Conservation (phyloP, 1,284 basidiomycete genomes). For the Cutaneotrichosporon spelunceum region DNA sequence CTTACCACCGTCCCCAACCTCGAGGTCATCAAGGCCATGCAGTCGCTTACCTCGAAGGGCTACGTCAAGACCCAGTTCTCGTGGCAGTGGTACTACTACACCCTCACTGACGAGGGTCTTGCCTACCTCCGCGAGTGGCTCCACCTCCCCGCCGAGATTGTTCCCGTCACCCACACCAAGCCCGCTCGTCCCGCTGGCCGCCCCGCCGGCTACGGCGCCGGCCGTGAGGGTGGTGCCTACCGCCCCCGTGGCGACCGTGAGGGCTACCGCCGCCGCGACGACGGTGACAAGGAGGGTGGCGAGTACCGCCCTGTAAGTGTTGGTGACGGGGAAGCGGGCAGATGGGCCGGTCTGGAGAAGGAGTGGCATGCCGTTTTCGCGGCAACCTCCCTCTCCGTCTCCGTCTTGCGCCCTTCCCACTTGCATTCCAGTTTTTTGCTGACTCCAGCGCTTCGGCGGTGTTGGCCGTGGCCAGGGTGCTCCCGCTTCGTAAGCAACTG, state of each 20-base stretch:
- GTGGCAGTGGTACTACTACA: slow-evolving; percentile 95
- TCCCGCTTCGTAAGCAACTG: slow-evolving; percentile 58
- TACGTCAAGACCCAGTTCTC: slow-evolving; percentile 98
- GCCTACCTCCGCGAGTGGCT: slow-evolving; percentile 93
- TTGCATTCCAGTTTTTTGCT: background rate
- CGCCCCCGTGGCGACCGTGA: slow-evolving; percentile 79
- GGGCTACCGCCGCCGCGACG: slow-evolving; percentile 63
- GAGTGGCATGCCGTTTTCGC: background rate
- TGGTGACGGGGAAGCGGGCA: background rate
- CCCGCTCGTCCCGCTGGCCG: slow-evolving; percentile 64
- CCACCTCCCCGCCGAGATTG: slow-evolving; percentile 88
- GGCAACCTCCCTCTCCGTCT: background rate
- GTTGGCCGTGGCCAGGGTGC: slow-evolving; percentile 84
- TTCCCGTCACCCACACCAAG: slow-evolving; percentile 94
- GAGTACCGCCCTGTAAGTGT: slow-evolving; percentile 66
- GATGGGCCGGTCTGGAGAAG: background rate
- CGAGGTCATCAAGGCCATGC: slow-evolving; percentile 98
- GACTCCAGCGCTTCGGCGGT: slow-evolving; percentile 64
- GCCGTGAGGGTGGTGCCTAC: slow-evolving; percentile 61
- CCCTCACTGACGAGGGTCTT: slow-evolving; percentile 88
- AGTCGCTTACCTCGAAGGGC: slow-evolving; percentile 92
- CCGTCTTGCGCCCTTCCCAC: background rate
- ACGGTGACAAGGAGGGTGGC: slow-evolving; percentile 63
- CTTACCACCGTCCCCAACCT: slow-evolving; percentile 90
- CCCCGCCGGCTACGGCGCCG: slow-evolving; percentile 62